A percentile compares a stretch with the other conserved stretches of the same genome.
Evolutionary conservation across 345 rosid species (phyloP).

Genomic region (Geranium rotundifolium): DNA sequence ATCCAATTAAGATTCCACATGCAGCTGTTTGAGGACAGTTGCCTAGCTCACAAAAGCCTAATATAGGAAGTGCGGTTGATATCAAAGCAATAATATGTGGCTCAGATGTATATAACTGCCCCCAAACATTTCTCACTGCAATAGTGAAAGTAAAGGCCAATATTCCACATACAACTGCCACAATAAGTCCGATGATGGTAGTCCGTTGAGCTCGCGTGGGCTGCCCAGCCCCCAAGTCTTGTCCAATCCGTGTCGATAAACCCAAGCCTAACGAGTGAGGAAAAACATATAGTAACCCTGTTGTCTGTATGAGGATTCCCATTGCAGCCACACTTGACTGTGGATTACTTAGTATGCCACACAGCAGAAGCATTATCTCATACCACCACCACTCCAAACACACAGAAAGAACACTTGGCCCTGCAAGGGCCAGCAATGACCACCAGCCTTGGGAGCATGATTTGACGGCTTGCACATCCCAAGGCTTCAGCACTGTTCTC

Average conservation of each 20-base stretch:
- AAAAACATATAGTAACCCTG: conserved; percentile 71
- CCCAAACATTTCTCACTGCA: too few species aligned
- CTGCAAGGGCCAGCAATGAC: conserved; percentile 41
- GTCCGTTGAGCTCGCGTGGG: conserved; percentile 33
- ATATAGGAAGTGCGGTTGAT: too few species aligned
- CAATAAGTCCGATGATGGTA: too few species aligned
- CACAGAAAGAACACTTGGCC: conserved; percentile 67
- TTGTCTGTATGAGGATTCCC: conserved; percentile 77
- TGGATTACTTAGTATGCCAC: conserved; percentile 59
- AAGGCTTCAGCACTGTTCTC: too few species aligned
- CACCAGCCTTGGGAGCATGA: conserved; percentile 31
- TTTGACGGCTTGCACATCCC: too few species aligned
- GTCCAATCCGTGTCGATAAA: conserved; percentile 74
- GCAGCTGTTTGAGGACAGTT: too few species aligned
- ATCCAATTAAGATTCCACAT: too few species aligned
- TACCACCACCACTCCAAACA: conserved; percentile 99
- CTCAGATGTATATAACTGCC: too few species aligned
- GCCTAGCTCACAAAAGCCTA: too few species aligned
- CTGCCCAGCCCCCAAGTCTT: conserved; percentile 74
- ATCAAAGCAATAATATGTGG: too few species aligned
- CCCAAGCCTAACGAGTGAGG: conserved; percentile 65
- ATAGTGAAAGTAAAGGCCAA: too few species aligned
- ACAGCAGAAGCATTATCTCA: conserved; percentile 78
- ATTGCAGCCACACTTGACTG: conserved; percentile 51
- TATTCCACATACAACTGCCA: too few species aligned